Base-by-base conservation (phyloP, 495 filamentous ascomycete species). In the Daldinia vernicosa region DNA sequence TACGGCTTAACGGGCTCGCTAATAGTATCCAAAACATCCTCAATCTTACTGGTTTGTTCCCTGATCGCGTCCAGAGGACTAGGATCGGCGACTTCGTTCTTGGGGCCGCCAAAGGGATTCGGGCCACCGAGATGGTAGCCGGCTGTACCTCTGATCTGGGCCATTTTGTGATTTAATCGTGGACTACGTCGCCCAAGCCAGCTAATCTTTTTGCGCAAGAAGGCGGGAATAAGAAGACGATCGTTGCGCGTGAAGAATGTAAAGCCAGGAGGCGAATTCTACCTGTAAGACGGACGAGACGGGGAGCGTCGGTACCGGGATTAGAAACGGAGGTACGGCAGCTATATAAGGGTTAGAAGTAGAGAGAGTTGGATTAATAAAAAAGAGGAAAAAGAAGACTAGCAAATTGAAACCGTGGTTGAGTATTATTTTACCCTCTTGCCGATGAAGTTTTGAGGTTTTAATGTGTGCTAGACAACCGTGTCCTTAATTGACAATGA, bases 1-100 rank as follows among this genome's bases (percentile, higher is more conserved):
- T 89, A 98, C 95, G 96, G 95, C 83, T 97, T 98, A 70, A 98
- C 82, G 15, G 96, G 95, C 71, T 97, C 95, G 63, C 92, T 89
- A 72, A 95, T 53, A 12, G 91, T 93, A 79, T 99, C 95, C 78
- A 99, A 80, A 81, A 92, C 85, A 78, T 99, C 95, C 82, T 99
- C 95, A 71, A 99, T 96, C 86, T 97, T 98, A 88, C 91, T 97
- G 32, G 95, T 98, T 79, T 98, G 93, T 81, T 93, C 90, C 56
- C 95, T 88, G 73, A 99, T 95, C 50, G 91, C 86, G 79, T 97
- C 96, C 53, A 99, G 88, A 54, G 95, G 92, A 82, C 92, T 95
- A 30, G 92, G 90, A 74, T 95, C 92, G 71, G 80, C 83, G 87
- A 64, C 87, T 83, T 67, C 87, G 84, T 74, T 88, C 86, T 77